Evolutionary conservation across 768 basidiomycete species (phyloP).

Genomic region (Kwoniella sp.): DNA sequence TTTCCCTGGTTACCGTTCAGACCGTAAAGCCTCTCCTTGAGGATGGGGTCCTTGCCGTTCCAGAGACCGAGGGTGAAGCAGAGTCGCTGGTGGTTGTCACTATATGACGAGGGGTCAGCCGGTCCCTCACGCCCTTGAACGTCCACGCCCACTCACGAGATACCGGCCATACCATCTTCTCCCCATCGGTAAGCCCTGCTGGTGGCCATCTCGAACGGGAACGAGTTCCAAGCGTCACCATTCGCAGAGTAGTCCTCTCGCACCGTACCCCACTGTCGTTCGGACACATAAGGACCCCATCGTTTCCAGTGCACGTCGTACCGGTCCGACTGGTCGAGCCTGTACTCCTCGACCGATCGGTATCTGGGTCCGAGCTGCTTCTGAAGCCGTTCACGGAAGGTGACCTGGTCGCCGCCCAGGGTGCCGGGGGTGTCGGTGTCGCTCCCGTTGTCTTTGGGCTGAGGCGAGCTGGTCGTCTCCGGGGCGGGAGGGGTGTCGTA

Average conservation of each 20-base stretch:
- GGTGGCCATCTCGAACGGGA: constrained; percentile 47
- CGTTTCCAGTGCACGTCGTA: constrained; percentile 92
- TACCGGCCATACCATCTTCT: constrained; percentile 94
- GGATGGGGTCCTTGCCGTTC: constrained; percentile 89
- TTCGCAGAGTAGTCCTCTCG: constrained; percentile 96
- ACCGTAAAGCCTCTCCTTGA: constrained; percentile 95
- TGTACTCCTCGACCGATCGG: constrained; percentile 70
- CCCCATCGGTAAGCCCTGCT: constrained; percentile 93
- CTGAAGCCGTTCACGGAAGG: constrained; percentile 60
- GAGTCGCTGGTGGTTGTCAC: constrained; percentile 88
- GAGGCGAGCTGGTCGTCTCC: constrained; percentile 22
- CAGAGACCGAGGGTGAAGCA: constrained; percentile 88
- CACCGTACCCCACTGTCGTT: constrained; percentile 98
- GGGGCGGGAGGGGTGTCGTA: constrained; percentile 20
- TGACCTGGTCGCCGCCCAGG: constrained; percentile 27
- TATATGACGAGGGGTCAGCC: constrained; percentile 1
- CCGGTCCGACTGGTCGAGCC: constrained; percentile 70
- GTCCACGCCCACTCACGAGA: constrained; percentile 57
- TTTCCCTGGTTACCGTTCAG: constrained; percentile 93
- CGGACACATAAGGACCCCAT: constrained; percentile 96
- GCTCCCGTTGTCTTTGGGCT: constrained; percentile 27
- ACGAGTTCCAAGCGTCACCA: constrained; percentile 66
- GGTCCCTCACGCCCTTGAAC: background rate
- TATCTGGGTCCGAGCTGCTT: constrained; percentile 66
- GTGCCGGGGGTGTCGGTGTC: constrained; percentile 45